phyloP scores from a whole-genome alignment of 371 early-diverging fungal genomes.

The Mortierella sp. region DNA sequence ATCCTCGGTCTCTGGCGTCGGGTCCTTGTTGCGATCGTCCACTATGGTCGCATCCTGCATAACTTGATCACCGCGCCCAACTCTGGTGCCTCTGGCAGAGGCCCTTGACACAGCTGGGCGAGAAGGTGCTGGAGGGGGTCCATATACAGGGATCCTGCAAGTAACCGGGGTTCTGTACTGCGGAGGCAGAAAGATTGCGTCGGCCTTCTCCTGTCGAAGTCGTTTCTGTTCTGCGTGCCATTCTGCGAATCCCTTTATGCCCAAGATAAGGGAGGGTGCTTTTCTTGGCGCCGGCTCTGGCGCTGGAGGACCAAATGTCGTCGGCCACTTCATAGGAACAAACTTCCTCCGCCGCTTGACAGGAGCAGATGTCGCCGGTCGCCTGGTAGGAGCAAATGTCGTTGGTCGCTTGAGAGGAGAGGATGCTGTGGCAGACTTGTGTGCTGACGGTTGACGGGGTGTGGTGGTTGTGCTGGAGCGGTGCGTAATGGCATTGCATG shows the following conservation, averaged over 20 bases:
- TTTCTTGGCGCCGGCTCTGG: not conserved
- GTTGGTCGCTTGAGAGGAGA: no score
- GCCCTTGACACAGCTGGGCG: not conserved
- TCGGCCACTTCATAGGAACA: no score
- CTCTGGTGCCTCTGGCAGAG: not conserved
- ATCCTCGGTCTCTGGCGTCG: not conserved
- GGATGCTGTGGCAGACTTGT: no score
- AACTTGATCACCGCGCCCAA: no score
- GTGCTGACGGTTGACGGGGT: no score
- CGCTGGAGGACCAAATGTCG: no score
- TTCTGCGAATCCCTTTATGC: not conserved
- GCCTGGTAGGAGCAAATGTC: no score
- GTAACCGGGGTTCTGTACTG: not conserved
- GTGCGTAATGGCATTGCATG: no score
- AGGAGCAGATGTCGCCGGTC: no score
- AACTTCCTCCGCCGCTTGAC: no score
- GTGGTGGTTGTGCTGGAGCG: no score
- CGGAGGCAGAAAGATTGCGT: not conserved
- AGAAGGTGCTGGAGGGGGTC: not conserved
- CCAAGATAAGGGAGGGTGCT: not conserved
- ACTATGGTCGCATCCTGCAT: not conserved
- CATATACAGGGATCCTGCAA: not conserved
- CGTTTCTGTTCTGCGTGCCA: not conserved
- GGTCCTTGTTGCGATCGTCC: not conserved
- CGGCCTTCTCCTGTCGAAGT: not conserved